phyloP scores from a whole-genome alignment of 352 stramenopile genomes.

The Elongisporangium prolatum region DNA sequence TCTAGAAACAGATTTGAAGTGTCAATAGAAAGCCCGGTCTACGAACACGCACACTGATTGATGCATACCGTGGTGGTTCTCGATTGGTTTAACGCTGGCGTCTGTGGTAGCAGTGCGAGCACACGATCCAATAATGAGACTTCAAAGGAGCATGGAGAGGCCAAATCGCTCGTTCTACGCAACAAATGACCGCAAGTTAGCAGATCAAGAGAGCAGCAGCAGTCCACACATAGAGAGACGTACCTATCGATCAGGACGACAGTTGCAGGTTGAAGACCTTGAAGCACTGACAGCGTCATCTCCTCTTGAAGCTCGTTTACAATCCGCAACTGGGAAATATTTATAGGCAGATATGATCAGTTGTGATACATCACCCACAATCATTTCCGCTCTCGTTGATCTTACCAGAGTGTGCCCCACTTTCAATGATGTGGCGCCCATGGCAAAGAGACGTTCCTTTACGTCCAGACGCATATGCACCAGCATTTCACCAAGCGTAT shows the following conservation, averaged over 20 bases:
- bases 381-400: no score
- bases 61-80: constrained; percentile 10
- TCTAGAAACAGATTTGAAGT: constrained; percentile 15
- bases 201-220: background rate
- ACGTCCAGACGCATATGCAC: constrained; percentile 43
- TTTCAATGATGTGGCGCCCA: constrained; percentile 72
- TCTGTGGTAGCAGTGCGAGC: constrained; percentile 57
- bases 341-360: background rate
- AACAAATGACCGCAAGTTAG: background rate
- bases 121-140: constrained; percentile 68
- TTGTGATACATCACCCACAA: no score
- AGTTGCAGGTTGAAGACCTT: constrained; percentile 40
- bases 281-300: constrained; percentile 20
- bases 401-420: constrained; percentile 70
- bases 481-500: constrained; percentile 58
- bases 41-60: no score
- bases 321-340: constrained; percentile 33
- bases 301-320: constrained; percentile 58
- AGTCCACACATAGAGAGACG: background rate
- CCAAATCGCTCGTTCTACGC: constrained; percentile 56
- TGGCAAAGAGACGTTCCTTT: constrained; percentile 62
- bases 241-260: constrained; percentile 71
- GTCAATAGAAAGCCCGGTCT: background rate
- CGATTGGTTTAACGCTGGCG: constrained; percentile 9
- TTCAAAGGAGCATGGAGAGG: constrained; percentile 54